phyloP scores from a whole-genome alignment of 495 filamentous ascomycete genomes.

The Neurospora sp. region DNA sequence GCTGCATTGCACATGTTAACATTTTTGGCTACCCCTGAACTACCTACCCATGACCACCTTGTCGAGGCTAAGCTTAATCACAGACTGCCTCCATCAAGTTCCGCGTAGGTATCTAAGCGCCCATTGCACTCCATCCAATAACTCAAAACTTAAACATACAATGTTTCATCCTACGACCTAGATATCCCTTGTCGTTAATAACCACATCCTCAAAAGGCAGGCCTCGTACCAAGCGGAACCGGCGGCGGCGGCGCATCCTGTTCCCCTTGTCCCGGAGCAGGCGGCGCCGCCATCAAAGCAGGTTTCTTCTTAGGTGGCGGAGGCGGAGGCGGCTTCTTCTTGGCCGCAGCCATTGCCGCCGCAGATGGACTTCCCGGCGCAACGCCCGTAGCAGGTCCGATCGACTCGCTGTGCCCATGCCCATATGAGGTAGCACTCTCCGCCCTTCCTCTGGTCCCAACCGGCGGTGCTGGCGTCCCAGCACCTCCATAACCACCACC shows the following conservation, averaged over 20 bases:
- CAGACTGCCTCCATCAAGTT: background rate
- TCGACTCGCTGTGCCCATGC: background rate
- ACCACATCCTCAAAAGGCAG: conserved; percentile 19
- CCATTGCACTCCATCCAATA: background rate
- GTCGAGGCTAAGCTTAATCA: background rate
- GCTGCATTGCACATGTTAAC: background rate
- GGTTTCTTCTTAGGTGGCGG: conserved; percentile 44
- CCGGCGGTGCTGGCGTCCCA: background rate
- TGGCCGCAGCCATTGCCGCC: conserved; percentile 22
- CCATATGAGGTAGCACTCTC: background rate
- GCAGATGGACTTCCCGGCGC: background rate
- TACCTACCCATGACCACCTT: no score
- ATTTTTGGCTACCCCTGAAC: background rate
- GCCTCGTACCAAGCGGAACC: conserved; percentile 34
- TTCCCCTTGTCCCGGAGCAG: background rate
- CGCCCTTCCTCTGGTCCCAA: background rate
- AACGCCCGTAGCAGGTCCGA: background rate
- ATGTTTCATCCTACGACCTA: background rate
- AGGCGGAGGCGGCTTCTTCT: conserved; percentile 60
- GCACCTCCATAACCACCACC: background rate
- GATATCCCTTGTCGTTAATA: background rate
- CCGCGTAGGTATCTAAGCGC: background rate
- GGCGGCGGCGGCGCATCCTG: conserved; percentile 28
- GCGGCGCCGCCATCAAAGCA: background rate
- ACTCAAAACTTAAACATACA: background rate